Evolutionary conservation across 306 rosid genomes (phyloP), one percentile per base, ranked within the genome.

Genomic region (Chamaecrista fasciculata): DNA sequence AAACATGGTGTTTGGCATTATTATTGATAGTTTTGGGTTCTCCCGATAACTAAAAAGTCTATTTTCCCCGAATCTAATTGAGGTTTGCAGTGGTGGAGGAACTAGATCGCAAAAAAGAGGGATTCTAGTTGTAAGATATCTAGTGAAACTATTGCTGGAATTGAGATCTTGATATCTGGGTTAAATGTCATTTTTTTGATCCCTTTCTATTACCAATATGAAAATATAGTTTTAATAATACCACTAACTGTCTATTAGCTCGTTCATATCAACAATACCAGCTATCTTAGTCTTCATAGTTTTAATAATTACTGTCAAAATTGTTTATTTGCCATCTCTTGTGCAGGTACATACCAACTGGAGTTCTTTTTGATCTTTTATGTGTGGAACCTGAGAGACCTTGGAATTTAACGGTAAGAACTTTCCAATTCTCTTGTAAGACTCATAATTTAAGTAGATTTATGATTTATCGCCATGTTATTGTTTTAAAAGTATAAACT

Each of bases 321-420:
- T 16, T 49, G 34, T 28, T 55, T 18, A 14, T 46, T 56, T 51
- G 49, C 63, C 37, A 28, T 79, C 69, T 28, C n/a, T 60, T 42
- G 11, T 78, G 37, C 67, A 92, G 98, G 98, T 76, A 86, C 69
- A 81, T 94, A 74, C 99, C 99, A 0, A 91, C 95, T 0, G 99
- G 99, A 56, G 97, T 94, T 81, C 92, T 94, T n/a, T 94, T 94
- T 62, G 99, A 94, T 84, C 97, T 90, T 68, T 79, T 94, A 12
- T 94, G 91, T 51, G 86, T 74, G 6, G 95, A 94, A 73, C 92
- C 99, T 21, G 91, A 94, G 82, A 81, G 99, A 66, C 99, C 99
- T 18, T 94, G 99, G 99, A 87, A 85, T 85, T 70, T 94, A 64
- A 94, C 86, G 25, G 99, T 94, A 78, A 49, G 46, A 39, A 34